Conservation (phyloP, 169 alveolate genomes). For the Cryptosporidium viatorum region DNA sequence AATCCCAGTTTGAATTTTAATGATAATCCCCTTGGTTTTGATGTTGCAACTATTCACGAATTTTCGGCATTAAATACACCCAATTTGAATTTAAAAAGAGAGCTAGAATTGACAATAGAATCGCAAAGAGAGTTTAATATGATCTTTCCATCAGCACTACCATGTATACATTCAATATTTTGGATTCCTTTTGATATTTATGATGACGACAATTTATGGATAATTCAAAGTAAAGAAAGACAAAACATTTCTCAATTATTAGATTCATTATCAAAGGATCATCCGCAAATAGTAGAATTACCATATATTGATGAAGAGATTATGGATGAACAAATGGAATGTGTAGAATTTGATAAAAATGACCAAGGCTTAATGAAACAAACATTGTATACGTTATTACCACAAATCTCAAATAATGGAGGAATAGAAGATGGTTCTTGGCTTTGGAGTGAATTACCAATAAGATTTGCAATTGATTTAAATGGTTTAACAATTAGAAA, state of each 20-base stretch:
- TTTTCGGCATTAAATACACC: constrained; percentile 74
- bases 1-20: constrained; percentile 63
- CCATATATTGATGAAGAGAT: constrained; percentile 68
- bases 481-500: constrained; percentile 59
- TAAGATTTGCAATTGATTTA: constrained; percentile 67
- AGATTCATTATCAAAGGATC: constrained; percentile 62
- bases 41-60: constrained; percentile 70
- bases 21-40: constrained; percentile 69
- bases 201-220: constrained; percentile 73
- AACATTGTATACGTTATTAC: constrained; percentile 31
- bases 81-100: constrained; percentile 57
- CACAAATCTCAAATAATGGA: constrained; percentile 54
- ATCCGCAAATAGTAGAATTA: constrained; percentile 60
- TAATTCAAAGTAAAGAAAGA: constrained; percentile 28
- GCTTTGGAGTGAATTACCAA: constrained; percentile 69
- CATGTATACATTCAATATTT: constrained; percentile 74
- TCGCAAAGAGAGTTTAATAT: constrained; percentile 66
- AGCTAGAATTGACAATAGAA: constrained; percentile 60
- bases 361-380: constrained; percentile 33
- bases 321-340: constrained; percentile 42
- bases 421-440: constrained; percentile 59
- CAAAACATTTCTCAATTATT: constrained; percentile 13
- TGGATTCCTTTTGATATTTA: constrained; percentile 71
- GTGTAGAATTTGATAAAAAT: constrained; percentile 25
- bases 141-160: constrained; percentile 68